Percentiles rank a stretch among this genome's conserved stretches.
These are phyloP conservation scores for Aspergillus oerlinghausenensis DNA, from an alignment of 2,329 filamentous ascomycete species.

Conservation along the genomic window DNA sequence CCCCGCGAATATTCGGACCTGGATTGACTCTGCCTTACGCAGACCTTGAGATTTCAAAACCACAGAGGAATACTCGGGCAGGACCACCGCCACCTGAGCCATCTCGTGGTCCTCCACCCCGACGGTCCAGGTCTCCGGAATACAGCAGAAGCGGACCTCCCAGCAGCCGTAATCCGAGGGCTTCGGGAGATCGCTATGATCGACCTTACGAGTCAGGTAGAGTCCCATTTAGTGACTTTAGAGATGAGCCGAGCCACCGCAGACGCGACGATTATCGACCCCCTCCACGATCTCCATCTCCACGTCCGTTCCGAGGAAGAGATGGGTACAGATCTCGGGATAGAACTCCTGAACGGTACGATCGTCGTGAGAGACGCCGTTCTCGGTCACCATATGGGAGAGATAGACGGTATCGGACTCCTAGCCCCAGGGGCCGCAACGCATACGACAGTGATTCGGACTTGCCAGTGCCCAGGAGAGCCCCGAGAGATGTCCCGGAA, in stretches of 20 bases:
- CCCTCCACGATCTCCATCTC: slow-evolving; percentile 53
- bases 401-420: slow-evolving; percentile 64
- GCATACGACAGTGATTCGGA: slow-evolving; percentile 56
- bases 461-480: slow-evolving; percentile 68
- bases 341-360: slow-evolving; percentile 47
- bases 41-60: slow-evolving; percentile 62
- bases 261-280: slow-evolving; percentile 62
- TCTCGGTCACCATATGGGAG: slow-evolving; percentile 64
- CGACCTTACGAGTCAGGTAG: slow-evolving; percentile 32
- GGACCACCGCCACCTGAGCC: slow-evolving; percentile 39
- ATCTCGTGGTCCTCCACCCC: slow-evolving; percentile 33
- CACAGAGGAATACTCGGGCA: slow-evolving; percentile 71
- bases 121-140: slow-evolving; percentile 62
- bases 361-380: slow-evolving; percentile 54
- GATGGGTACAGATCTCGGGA: slow-evolving; percentile 57
- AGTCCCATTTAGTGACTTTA: slow-evolving; percentile 44
- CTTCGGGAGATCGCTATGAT: slow-evolving; percentile 42
- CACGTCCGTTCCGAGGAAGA: slow-evolving; percentile 55
- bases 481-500: slow-evolving; percentile 74
- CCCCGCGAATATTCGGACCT: not conserved
- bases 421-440: slow-evolving; percentile 58
- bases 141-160: slow-evolving; percentile 43
- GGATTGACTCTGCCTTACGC: slow-evolving; percentile 16
- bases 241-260: slow-evolving; percentile 44
- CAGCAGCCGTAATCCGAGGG: slow-evolving; percentile 26